Percentiles rank a stretch among this genome's conserved stretches.
Conservation (phyloP, 2,329 filamentous ascomycete genomes). For the Trichoderma sp. region DNA sequence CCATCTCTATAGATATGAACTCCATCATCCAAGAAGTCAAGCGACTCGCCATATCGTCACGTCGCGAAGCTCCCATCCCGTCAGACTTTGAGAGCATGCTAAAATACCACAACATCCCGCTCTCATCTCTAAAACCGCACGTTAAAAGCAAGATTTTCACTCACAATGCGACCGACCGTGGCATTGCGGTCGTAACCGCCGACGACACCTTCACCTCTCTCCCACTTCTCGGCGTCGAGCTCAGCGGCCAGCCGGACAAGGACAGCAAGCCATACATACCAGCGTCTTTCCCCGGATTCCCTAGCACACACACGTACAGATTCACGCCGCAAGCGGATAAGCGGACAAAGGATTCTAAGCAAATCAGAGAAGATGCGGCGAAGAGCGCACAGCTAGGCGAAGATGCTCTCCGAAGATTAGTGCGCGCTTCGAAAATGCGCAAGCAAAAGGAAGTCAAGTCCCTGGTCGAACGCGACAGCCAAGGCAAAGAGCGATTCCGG, state of each 20-base stretch:
- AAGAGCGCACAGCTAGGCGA: conserved; percentile 63
- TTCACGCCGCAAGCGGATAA: conserved; percentile 56
- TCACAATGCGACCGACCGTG: conserved; percentile 41
- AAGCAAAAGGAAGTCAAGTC: conserved; percentile 65
- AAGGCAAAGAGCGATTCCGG: conserved; percentile 57
- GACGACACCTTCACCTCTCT: conserved; percentile 44
- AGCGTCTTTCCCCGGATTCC: conserved; percentile 59
- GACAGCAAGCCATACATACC: conserved; percentile 59
- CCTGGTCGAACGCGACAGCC: conserved; percentile 53
- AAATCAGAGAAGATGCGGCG: conserved; percentile 60
- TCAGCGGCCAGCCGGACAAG: conserved; percentile 61
- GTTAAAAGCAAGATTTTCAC: conserved; percentile 53
- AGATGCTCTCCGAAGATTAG: conserved; percentile 59
- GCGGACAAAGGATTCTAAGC: conserved; percentile 52
- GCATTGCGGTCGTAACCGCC: conserved; percentile 41
- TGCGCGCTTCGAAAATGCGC: conserved; percentile 63
- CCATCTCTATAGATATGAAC: conserved; percentile 45
- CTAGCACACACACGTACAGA: conserved; percentile 64
- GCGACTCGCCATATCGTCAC: conserved; percentile 48
- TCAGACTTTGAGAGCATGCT: conserved; percentile 59
- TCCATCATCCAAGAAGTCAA: conserved; percentile 53
- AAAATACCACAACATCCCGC: conserved; percentile 52
- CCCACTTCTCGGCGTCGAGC: conserved; percentile 53
- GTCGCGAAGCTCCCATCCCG: conserved; percentile 56
- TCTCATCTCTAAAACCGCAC: conserved; percentile 56